phyloP scores from a whole-genome alignment of 2,329 filamentous ascomycete genomes.

The Didymella arachidicola region DNA sequence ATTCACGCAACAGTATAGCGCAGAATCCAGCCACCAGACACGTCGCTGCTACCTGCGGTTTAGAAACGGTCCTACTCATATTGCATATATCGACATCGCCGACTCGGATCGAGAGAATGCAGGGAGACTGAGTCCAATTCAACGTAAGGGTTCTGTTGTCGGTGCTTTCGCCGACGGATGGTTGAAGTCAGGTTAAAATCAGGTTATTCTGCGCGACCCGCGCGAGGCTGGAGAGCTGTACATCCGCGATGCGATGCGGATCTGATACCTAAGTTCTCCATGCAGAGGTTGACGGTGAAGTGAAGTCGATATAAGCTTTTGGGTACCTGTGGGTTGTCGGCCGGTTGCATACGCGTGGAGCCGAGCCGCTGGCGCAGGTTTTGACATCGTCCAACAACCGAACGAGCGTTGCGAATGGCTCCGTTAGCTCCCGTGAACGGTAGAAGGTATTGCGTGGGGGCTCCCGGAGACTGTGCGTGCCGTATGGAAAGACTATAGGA shows the following conservation, averaged over 20 bases:
- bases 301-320: neutral
- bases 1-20: neutral
- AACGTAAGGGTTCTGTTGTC: no score
- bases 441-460: neutral
- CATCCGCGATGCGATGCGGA: no score
- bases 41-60: neutral
- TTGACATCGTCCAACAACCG: neutral
- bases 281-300: no score
- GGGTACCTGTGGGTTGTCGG: neutral
- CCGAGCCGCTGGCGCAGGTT: neutral
- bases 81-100: neutral
- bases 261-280: no score
- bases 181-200: neutral
- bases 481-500: no score
- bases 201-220: neutral
- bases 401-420: no score
- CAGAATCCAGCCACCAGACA: neutral
- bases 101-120: neutral
- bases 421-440: no score
- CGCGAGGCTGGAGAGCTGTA: neutral
- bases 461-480: no score
- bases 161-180: neutral
- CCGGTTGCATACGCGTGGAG: neutral
- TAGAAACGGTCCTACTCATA: neutral
- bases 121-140: neutral